Conservation (phyloP, 768 basidiomycete species). For the Macrocybe gigantea region DNA sequence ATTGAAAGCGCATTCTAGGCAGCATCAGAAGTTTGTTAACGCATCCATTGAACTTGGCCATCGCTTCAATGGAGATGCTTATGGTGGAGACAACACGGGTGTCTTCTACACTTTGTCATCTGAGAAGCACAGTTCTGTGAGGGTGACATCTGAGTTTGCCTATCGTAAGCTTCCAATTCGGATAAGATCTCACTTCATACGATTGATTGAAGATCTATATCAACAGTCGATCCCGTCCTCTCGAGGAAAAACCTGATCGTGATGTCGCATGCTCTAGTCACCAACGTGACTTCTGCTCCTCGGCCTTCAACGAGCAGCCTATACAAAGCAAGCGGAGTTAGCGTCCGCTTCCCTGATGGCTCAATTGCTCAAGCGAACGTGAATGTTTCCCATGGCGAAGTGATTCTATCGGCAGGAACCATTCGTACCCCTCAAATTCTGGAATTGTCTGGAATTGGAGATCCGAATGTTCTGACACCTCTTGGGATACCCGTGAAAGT, state of each 20-base stretch:
- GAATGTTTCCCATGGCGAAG: slow-evolving; percentile 14
- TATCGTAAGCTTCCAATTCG: slow-evolving; percentile 15
- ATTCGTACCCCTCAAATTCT: slow-evolving; percentile 29
- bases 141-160: slow-evolving; percentile 25
- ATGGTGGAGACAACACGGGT: slow-evolving; percentile 21
- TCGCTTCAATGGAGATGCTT: slow-evolving; percentile 20
- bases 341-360: slow-evolving; percentile 20
- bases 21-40: slow-evolving; percentile 22
- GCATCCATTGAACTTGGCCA: slow-evolving; percentile 27
- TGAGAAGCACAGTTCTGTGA: slow-evolving; percentile 12
- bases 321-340: slow-evolving; percentile 14
- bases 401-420: slow-evolving; percentile 22
- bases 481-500: slow-evolving; percentile 20
- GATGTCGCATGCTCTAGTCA: slow-evolving; percentile 17
- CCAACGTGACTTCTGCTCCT: slow-evolving; percentile 7
- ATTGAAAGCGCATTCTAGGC: slow-evolving; percentile 7
- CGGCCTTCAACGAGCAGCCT: not conserved
- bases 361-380: slow-evolving; percentile 11
- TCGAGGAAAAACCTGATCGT: slow-evolving; percentile 16
- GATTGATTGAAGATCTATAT: not conserved
- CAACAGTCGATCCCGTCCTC: slow-evolving; percentile 20
- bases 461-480: slow-evolving; percentile 11
- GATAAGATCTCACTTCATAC: not conserved
- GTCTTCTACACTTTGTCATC: slow-evolving; percentile 22
- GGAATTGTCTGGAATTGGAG: slow-evolving; percentile 28